Conservation (phyloP, 1,284 basidiomycete species). For the Papiliotrema flavescens region DNA sequence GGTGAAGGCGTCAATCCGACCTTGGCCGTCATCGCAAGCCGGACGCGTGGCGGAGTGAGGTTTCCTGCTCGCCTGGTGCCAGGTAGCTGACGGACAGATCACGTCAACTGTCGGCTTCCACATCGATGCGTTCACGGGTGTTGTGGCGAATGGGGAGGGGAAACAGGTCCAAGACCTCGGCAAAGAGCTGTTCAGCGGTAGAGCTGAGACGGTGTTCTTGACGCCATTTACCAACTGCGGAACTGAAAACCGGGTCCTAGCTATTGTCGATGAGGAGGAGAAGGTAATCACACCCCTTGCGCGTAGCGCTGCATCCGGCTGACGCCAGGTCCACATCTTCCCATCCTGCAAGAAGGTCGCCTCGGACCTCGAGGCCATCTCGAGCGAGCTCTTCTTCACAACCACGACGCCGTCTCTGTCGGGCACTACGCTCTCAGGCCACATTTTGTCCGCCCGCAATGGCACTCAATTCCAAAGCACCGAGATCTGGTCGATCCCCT, state of each 20-base stretch:
- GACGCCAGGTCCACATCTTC: conserved; percentile 40
- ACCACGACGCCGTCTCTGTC: conserved; percentile 14
- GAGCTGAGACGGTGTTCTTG: conserved; percentile 33
- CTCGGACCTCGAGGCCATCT: conserved; percentile 24
- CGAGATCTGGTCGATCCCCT: conserved; percentile 58
- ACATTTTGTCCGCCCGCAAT: conserved; percentile 3
- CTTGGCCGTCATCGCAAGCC: conserved; percentile 36
- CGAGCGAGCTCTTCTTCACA: conserved; percentile 32
- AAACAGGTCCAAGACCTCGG: conserved; percentile 19
- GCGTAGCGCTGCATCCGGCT: background rate
- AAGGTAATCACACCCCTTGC: conserved; percentile 10
- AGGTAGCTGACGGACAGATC: conserved; percentile 7
- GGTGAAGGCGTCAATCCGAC: conserved; percentile 37
- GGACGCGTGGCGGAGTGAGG: conserved; percentile 22
- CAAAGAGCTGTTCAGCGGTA: conserved; percentile 34
- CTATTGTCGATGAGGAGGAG: conserved; percentile 30
- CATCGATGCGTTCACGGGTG: conserved; percentile 72
- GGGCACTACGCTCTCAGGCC: conserved; percentile 18
- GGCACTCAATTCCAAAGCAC: conserved; percentile 7
- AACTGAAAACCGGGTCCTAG: conserved; percentile 36
- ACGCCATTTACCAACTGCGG: conserved; percentile 43
- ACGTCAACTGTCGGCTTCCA: conserved; percentile 65
- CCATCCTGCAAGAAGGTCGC: conserved; percentile 46
- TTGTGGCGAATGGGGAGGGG: conserved; percentile 42
- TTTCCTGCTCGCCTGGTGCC: background rate